Evolutionary conservation across 805 yeast genomes (phyloP), one percentile per base, ranked within the genome.

Genomic region (Dipodascus geniculatus): DNA sequence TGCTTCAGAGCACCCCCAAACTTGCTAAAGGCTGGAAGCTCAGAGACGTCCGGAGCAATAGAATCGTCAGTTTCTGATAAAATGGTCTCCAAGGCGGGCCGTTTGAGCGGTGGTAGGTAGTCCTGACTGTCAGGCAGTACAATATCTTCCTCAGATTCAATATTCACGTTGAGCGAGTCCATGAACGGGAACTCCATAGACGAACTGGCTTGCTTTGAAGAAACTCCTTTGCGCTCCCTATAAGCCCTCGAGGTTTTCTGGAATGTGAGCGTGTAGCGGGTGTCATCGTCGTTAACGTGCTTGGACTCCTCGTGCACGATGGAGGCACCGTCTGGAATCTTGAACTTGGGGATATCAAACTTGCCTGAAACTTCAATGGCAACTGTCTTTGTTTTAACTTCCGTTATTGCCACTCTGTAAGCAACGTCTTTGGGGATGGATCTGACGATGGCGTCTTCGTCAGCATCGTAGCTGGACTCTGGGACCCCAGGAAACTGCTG

Each of bases 391-490:
- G 55, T 52, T 6, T 55, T 48, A 20, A 47, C 49, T 33, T 59
- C 60, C 3, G 57, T 57, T 17, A 56, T 51, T 1, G 60, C 55
- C 16, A 59, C 57, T 3, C 53, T 55, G 52, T 59, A 59, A 4
- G 51, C 44, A 2, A 58, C 52, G 11, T 60, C 58, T 2, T 44
- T 47, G 2, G 62, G 62, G 3, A 59, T 56, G n/a, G 47, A 47
- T 19, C 49, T 50, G 17, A 58, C 54, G 14, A 58, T 48, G 20
- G 51, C 35, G n/a, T 52, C 56, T 17, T 58, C 61, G 23, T 58
- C 60, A 31, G 51, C 51, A 14, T 51, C 54, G 24, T 44, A 48
- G n/a, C 52, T 53, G 11, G 50, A 23, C 22, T 51, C 52, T 2
- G 50, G 55, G 1, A 57, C 53, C 23, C 53, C 52, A 1, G 50